Evolutionary conservation across 1,284 basidiomycete species (phyloP), one percentile per base, ranked within the genome.

Genomic region (Apiotrichum porosum): DNA sequence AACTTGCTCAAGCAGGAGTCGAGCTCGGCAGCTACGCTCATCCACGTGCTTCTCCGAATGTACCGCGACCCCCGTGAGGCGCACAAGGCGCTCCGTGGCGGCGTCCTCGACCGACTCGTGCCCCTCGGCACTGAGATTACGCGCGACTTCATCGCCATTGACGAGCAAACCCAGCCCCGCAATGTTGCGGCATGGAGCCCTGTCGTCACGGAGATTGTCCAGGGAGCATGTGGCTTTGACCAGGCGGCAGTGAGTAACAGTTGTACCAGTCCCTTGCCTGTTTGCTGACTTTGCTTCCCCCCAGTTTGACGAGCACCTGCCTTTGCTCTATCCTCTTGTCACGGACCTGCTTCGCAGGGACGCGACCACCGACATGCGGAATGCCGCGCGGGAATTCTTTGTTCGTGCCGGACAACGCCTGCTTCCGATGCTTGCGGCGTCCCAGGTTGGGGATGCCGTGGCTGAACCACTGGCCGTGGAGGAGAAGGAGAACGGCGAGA

Each of bases 1-100:
- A 99, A 99, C 73, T 79, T 99, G 39, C 77, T 99, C 51, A 97
- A 98, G 74, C 95, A 99, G 68, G 97, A 99, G 74, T 97, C 93
- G 23, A 92, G 87, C 51, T 93, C 91, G 62, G 97, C 95, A 26
- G 83, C 94, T 5, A 98, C 93, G 0, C 78, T 98, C 35, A 91
- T 99, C 39, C 89, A 92, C 62, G 83, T 97, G 3, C 77, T 98
- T 35, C 75, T 95, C 39, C 80, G 85, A 35, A 95, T 99, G 92
- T 97, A 98, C 71, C 85, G 84, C 49, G 95, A 98, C 73, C 76
- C 82, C n/a, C 82, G 93, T 23, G 77, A 83, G 2, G 88, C 88
- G 51, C 89, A 95, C 66, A 83, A 88, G 58, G 82, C 83, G 21
- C 83, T 85, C 37, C 79, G 88, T 41, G 80, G 81, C 19, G 86